Evolutionary conservation across 345 rosid genomes (phyloP).

Genomic region (Syzygium oleosum): DNA sequence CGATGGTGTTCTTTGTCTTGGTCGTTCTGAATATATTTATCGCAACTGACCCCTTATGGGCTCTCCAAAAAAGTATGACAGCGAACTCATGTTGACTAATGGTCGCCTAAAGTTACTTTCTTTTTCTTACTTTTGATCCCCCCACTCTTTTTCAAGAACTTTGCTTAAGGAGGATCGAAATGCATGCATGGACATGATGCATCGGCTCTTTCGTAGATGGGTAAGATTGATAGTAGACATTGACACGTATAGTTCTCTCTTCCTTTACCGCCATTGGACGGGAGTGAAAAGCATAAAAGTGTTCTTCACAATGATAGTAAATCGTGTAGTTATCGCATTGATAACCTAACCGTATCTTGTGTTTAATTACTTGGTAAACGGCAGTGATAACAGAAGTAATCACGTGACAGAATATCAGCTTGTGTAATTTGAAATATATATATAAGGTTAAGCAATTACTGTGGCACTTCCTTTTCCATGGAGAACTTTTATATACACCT

Average conservation of each 20-base stretch:
- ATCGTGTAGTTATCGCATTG: not conserved
- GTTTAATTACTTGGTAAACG: too few relatives aligned
- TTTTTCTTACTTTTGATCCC: not conserved
- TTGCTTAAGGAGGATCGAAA: not conserved
- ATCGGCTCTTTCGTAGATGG: not conserved
- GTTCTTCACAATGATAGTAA: not conserved
- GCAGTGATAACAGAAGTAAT: too few relatives aligned
- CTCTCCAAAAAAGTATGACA: not conserved
- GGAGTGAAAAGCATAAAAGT: not conserved
- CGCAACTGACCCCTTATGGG: not conserved
- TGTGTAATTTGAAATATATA: not conserved
- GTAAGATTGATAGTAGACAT: not conserved
- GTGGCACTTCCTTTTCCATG: not conserved
- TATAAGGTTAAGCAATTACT: not conserved
- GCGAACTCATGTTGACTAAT: not conserved
- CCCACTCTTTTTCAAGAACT: not conserved
- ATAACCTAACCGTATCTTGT: too few relatives aligned
- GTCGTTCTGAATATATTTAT: not conserved
- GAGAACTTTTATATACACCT: not conserved
- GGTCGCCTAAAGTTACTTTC: slow-evolving; percentile 8
- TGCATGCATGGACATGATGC: not conserved
- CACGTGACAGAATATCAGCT: not conserved
- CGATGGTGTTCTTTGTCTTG: not conserved
- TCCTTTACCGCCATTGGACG: not conserved
- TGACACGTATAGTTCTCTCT: not conserved